phyloP scores from a whole-genome alignment of 2,329 filamentous ascomycete species.

The Talaromyces sp. region DNA sequence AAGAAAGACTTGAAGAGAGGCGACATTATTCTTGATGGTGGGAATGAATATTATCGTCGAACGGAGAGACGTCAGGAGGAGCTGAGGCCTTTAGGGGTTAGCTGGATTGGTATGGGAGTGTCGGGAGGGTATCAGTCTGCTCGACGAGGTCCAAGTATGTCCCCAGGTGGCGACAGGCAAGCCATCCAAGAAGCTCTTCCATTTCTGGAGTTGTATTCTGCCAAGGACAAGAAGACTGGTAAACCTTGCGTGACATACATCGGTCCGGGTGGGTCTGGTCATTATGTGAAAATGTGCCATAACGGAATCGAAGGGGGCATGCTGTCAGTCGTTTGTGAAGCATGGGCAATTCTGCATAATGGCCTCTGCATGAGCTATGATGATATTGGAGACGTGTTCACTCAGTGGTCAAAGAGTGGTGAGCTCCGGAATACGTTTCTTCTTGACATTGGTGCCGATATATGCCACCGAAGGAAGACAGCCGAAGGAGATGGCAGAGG shows the following conservation, averaged over 20 bases:
- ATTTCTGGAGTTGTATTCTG: slow-evolving; percentile 57
- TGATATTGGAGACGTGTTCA: slow-evolving; percentile 57
- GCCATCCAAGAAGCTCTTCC: slow-evolving; percentile 58
- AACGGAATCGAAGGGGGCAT: slow-evolving; percentile 72
- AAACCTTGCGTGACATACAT: slow-evolving; percentile 58
- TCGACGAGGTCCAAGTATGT: slow-evolving; percentile 62
- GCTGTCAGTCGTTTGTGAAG: slow-evolving; percentile 61
- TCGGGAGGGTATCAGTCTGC: slow-evolving; percentile 67
- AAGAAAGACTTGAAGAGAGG: slow-evolving; percentile 51
- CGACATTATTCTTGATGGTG: slow-evolving; percentile 65
- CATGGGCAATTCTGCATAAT: slow-evolving; percentile 59
- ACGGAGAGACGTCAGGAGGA: slow-evolving; percentile 61
- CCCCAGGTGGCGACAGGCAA: slow-evolving; percentile 57
- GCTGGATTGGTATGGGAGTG: slow-evolving; percentile 64
- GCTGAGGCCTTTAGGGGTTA: slow-evolving; percentile 54
- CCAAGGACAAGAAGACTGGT: slow-evolving; percentile 55
- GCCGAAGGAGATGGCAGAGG: slow-evolving; percentile 28
- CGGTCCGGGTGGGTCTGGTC: slow-evolving; percentile 60
- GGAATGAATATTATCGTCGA: slow-evolving; percentile 63
- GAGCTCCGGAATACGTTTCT: slow-evolving; percentile 60
- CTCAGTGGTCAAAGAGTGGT: slow-evolving; percentile 56
- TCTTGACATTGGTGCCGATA: slow-evolving; percentile 58
- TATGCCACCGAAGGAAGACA: slow-evolving; percentile 51
- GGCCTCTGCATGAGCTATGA: slow-evolving; percentile 57
- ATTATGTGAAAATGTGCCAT: slow-evolving; percentile 73